Conservation (phyloP, 441 rosid species). For the Gossypium trilobum region DNA sequence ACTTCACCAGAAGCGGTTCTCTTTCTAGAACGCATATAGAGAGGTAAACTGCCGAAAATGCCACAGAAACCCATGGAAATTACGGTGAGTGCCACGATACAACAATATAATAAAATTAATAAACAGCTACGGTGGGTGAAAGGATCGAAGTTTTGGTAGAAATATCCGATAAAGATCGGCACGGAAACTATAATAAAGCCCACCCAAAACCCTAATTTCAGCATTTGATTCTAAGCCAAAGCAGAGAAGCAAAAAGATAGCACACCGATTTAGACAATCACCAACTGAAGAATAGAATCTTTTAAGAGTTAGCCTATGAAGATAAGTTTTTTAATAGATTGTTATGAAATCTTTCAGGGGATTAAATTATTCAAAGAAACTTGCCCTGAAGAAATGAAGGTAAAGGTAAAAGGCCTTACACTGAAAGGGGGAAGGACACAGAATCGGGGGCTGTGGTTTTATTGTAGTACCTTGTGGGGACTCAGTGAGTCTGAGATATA, state of each 20-base stretch:
- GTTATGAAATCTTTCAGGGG: not conserved
- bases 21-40: conserved; percentile 53
- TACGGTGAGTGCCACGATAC: conserved; percentile 17
- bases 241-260: conserved; percentile 12
- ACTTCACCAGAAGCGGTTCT: conserved; percentile 34
- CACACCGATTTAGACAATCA: conserved; percentile 40
- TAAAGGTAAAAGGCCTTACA: not conserved
- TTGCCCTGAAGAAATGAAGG: not conserved
- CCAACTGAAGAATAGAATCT: conserved; percentile 25
- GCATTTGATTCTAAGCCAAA: conserved; percentile 13
- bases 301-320: not conserved
- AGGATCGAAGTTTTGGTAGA: not conserved
- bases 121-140: not conserved
- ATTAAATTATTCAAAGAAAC: not conserved
- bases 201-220: conserved; percentile 9
- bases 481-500: too few relatives aligned
- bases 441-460: not conserved
- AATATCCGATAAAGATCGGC: conserved; percentile 20
- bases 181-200: conserved; percentile 20
- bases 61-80: conserved; percentile 19
- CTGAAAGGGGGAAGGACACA: not conserved
- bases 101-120: conserved; percentile 2
- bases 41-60: conserved; percentile 29
- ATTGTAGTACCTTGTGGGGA: not conserved
- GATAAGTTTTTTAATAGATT: not conserved